Evolutionary conservation across 441 rosid species (phyloP).

Genomic region (Daphne laureola): DNA sequence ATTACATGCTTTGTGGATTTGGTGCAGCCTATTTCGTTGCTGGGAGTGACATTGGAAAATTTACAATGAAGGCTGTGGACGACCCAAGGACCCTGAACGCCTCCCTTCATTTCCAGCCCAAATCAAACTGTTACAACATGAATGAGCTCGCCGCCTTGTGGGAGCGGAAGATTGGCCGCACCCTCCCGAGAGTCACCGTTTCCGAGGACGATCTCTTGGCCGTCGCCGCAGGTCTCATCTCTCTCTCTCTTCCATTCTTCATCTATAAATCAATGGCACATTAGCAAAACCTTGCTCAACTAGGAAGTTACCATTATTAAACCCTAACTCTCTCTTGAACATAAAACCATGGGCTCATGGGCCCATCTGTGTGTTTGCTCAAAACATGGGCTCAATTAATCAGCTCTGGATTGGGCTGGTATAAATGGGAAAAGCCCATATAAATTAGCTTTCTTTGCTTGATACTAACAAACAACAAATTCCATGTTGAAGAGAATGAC

Average conservation of each 20-base stretch:
- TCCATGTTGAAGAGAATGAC: slow-evolving; percentile 24
- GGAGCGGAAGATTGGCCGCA: slow-evolving; percentile 33
- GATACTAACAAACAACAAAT: neutral
- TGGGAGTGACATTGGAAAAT: slow-evolving; percentile 43
- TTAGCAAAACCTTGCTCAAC: neutral
- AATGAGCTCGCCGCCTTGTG: slow-evolving; percentile 42
- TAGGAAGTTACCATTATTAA: neutral
- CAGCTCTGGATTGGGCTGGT: too few species aligned
- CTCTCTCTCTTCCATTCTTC: neutral
- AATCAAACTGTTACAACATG: slow-evolving; percentile 31
- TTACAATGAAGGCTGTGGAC: slow-evolving; percentile 34
- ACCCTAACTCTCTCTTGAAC: too few species aligned
- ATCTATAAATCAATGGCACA: neutral
- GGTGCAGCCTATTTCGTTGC: slow-evolving; percentile 36
- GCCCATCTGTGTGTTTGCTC: too few species aligned
- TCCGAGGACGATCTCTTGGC: slow-evolving; percentile 27
- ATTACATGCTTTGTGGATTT: too few species aligned
- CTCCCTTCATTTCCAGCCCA: slow-evolving; percentile 34
- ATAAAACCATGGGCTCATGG: too few species aligned
- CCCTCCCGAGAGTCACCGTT: slow-evolving; percentile 28
- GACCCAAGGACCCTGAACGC: slow-evolving; percentile 30
- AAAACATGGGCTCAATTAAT: too few species aligned
- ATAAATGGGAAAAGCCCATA: too few species aligned
- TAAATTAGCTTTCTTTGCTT: neutral
- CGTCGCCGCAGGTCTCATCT: slow-evolving; percentile 26